Percentiles rank a stretch among this genome's conserved stretches.
These are phyloP conservation scores for Rauvolfia tetraphylla DNA, from an alignment of 257 asterid genomes.

Conservation along the genomic window DNA sequence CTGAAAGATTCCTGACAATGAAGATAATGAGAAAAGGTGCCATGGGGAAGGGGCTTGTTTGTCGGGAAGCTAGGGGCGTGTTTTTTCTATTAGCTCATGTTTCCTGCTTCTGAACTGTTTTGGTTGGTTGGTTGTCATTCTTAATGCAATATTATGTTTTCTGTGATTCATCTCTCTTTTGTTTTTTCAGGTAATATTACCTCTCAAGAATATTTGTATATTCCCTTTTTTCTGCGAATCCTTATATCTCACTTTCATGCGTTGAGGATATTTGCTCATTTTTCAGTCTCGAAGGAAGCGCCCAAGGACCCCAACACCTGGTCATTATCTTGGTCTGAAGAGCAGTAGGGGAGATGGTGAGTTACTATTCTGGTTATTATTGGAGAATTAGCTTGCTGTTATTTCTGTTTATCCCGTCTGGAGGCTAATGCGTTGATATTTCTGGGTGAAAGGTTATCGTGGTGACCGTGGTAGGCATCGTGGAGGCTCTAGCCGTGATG, in stretches of 20 bases:
- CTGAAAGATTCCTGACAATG: neutral
- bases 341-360: conserved; percentile 80
- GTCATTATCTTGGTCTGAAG: conserved; percentile 94
- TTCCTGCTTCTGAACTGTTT: neutral
- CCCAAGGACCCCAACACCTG: conserved; percentile 82
- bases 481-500: conserved; percentile 71
- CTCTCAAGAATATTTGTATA: neutral
- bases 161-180: neutral
- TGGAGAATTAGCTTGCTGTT: conserved; percentile 3
- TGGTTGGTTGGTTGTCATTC: too few relatives aligned
- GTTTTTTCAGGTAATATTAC: neutral
- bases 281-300: conserved; percentile 48
- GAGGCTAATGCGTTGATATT: conserved; percentile 15
- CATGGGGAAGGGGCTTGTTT: neutral
- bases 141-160: neutral
- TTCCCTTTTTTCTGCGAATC: too few relatives aligned
- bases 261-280: conserved; percentile 21
- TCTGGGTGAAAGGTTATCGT: conserved; percentile 41
- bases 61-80: neutral
- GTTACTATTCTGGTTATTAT: conserved; percentile 14
- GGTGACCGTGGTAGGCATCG: conserved; percentile 65
- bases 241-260: conserved; percentile 14
- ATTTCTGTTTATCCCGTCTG: neutral
- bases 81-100: neutral
- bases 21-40: neutral